Conservation (phyloP, 352 stramenopile species). For the Globisporangium emineosum region DNA sequence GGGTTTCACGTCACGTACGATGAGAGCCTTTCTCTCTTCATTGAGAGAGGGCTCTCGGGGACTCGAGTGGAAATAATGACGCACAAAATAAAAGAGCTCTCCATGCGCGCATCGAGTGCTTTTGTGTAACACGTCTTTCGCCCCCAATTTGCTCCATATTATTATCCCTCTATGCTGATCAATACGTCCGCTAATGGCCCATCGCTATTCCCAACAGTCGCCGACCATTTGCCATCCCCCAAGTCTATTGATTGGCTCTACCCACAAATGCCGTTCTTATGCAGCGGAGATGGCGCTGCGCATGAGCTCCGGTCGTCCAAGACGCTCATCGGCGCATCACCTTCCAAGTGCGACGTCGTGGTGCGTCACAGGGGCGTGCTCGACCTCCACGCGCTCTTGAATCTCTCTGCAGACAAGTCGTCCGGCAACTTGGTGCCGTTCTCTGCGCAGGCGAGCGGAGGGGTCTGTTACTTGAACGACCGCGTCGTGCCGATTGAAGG, state of each 20-base stretch:
- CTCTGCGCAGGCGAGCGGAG: slow-evolving; percentile 16
- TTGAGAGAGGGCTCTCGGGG: background rate
- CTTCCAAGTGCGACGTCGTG: slow-evolving; percentile 57
- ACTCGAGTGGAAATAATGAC: slow-evolving; percentile 52
- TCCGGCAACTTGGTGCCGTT: slow-evolving; percentile 55
- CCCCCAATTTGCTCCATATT: background rate
- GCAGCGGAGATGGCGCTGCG: background rate
- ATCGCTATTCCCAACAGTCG: too few species aligned
- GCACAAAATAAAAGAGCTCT: slow-evolving; percentile 20
- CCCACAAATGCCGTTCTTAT: slow-evolving; percentile 40
- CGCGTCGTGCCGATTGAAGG: slow-evolving; percentile 36
- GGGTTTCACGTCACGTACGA: background rate
- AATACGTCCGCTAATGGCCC: too few species aligned
- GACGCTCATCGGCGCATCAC: slow-evolving; percentile 49
- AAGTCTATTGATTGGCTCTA: background rate
- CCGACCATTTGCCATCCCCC: slow-evolving; percentile 1
- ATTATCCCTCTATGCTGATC: background rate
- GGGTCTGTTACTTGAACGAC: slow-evolving; percentile 55
- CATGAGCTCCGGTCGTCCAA: slow-evolving; percentile 57
- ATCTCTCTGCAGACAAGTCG: slow-evolving; percentile 30
- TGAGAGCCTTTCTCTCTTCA: background rate
- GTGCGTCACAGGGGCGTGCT: slow-evolving; percentile 34
- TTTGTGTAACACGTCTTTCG: slow-evolving; percentile 13
- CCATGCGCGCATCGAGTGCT: slow-evolving; percentile 17
- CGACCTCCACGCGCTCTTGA: slow-evolving; percentile 60